A percentile compares a stretch with the other conserved stretches of the same genome.
Evolutionary conservation across 1,284 basidiomycete genomes (phyloP).

Genomic region (Leccinum fallax): DNA sequence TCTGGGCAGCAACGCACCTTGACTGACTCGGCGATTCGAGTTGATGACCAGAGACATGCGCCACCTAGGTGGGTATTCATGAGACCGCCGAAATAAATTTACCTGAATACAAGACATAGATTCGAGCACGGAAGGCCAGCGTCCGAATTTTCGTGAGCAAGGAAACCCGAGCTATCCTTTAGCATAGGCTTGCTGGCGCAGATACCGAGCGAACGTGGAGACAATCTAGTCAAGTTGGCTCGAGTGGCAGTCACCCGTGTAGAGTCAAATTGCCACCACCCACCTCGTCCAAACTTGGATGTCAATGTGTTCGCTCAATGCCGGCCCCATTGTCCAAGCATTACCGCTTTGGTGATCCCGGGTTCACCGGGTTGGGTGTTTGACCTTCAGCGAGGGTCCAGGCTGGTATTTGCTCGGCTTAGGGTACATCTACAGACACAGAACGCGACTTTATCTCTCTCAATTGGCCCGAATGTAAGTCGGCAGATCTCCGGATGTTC

Average conservation of each 20-base stretch:
- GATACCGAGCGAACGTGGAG: not conserved
- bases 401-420: not conserved
- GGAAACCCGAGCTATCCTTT: not conserved
- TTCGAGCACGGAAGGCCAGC: not conserved
- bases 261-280: not conserved
- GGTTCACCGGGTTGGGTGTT: not conserved
- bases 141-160: not conserved
- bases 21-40: not conserved
- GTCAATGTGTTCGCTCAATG: not conserved
- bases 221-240: not conserved
- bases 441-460: no score
- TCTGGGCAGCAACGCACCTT: not conserved
- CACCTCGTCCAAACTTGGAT: not conserved
- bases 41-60: not conserved
- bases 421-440: not conserved
- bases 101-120: not conserved
- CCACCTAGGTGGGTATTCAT: not conserved
- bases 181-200: not conserved
- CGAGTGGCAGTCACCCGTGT: not conserved
- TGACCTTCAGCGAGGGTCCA: not conserved
- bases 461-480: not conserved
- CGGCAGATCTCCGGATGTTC: no score
- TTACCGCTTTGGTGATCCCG: not conserved
- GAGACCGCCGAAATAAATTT: not conserved
- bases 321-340: not conserved